Evolutionary conservation across 176 grass and related monocot species (phyloP).

Genomic region (Ananas comosus): DNA sequence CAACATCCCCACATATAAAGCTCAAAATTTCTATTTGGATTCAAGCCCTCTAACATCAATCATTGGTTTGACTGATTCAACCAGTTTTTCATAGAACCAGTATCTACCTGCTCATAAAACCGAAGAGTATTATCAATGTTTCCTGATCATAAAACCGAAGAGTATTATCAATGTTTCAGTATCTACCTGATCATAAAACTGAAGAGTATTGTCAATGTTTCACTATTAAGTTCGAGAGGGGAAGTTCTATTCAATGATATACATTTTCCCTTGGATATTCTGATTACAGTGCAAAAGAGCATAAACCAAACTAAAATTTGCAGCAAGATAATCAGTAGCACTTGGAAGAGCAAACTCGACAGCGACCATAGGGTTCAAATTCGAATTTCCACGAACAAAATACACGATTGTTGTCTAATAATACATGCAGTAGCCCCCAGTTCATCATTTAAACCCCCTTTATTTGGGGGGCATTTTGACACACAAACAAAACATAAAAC

Average conservation of each 20-base stretch:
- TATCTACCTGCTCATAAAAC: no score
- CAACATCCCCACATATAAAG: no score
- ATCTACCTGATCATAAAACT: no score
- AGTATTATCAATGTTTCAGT: no score
- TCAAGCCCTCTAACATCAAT: no score
- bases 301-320: background rate
- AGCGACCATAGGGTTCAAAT: background rate
- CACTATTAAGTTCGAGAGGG: no score
- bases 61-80: no score
- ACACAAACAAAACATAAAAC: background rate
- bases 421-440: background rate
- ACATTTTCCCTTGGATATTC: background rate
- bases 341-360: background rate
- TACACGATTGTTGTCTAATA: background rate
- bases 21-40: no score
- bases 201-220: no score
- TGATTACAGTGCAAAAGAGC: background rate
- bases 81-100: no score
- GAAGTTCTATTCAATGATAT: background rate
- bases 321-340: background rate
- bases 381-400: background rate
- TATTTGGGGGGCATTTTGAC: constrained; percentile 20
- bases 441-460: background rate
- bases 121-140: no score
- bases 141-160: no score